Evolutionary conservation across 805 yeast species (phyloP), one percentile per base, ranked within the genome.

Genomic region (Pichia deserticola): DNA sequence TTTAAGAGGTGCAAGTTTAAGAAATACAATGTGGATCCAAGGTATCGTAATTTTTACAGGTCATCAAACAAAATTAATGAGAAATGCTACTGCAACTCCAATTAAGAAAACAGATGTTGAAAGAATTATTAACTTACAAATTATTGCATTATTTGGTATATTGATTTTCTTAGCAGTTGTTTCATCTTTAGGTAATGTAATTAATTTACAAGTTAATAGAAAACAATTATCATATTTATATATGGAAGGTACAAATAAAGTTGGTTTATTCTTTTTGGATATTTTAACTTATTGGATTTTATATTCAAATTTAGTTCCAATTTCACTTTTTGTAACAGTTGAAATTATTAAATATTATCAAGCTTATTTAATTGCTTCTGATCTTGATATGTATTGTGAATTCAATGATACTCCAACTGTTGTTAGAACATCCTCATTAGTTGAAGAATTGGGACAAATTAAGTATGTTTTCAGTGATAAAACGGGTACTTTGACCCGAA

Each of bases 1-100:
- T 39, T 73, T 93, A 50, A 79, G 99, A 70, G 99, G 99, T 54
- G 99, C 99, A 5, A 89, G 93, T 4, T 73, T 93, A 54, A 77
- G 97, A 67, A 93, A 93, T 62, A 95, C 99, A 0, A 86, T 82
- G 40, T 93, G 97, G 97, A 81, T 93, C 40, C 87, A 87, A 59
- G 99, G 99, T 27, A 75, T 89, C 46, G 97, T 88, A 2, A 80
- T 93, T 1, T 93, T 92, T 65, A 93, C 99, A 0, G 99, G 99
- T 25, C 99, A 95, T 65, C 99, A 93, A 69, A 93, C 99, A 0
- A 93, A 93, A 62, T 74, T 93, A 56, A 92, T 93, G 98, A 81
- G 99, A 64, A 93, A 93, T 70, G 99, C 99, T 20, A 90, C 98
- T 2, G 97, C 99, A 1, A 84, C 99, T 2, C 99, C 99, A 10